Evolutionary conservation across 352 stramenopile species (phyloP).

Genomic region (Phytophthora aleatoria): DNA sequence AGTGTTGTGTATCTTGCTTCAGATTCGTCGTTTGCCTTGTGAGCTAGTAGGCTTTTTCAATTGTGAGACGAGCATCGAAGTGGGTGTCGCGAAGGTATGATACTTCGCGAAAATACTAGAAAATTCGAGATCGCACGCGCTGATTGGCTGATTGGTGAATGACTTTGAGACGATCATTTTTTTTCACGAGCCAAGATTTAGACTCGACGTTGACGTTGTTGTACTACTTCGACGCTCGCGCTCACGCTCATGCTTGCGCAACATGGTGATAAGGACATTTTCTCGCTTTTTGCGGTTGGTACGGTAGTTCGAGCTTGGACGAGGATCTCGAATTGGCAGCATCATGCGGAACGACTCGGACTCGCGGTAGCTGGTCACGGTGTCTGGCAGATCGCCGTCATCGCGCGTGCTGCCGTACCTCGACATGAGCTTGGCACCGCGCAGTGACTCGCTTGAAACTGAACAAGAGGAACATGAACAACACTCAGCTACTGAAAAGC

Average conservation of each 20-base stretch:
- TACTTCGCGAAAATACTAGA: conserved; percentile 43
- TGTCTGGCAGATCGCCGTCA: conserved; percentile 43
- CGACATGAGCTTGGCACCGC: conserved; percentile 36
- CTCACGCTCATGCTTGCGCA: conserved; percentile 43
- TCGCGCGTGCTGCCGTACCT: conserved; percentile 37
- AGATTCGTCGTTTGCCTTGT: conserved; percentile 11
- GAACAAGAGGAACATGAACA: not conserved
- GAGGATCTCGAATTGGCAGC: conserved; percentile 53
- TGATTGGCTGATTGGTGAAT: conserved; percentile 12
- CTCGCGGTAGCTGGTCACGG: conserved; percentile 41
- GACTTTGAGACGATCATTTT: conserved; percentile 11
- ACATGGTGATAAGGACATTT: conserved; percentile 67
- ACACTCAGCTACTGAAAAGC: conserved; percentile 1
- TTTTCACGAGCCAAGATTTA: not conserved
- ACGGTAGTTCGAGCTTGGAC: conserved; percentile 47
- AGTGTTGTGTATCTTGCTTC: not conserved
- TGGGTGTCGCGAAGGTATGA: conserved; percentile 10
- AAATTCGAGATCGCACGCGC: conserved; percentile 23
- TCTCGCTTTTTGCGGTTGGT: conserved; percentile 37
- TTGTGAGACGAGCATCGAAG: conserved; percentile 25
- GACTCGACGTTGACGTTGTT: conserved; percentile 1
- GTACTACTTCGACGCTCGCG: not conserved
- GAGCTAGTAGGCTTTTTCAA: conserved; percentile 23
- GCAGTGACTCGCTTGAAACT: conserved; percentile 22
- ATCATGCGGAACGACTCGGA: conserved; percentile 66